Evolutionary conservation across 139 green algal genomes (phyloP).

Genomic region (Chlorella vulgaris): DNA sequence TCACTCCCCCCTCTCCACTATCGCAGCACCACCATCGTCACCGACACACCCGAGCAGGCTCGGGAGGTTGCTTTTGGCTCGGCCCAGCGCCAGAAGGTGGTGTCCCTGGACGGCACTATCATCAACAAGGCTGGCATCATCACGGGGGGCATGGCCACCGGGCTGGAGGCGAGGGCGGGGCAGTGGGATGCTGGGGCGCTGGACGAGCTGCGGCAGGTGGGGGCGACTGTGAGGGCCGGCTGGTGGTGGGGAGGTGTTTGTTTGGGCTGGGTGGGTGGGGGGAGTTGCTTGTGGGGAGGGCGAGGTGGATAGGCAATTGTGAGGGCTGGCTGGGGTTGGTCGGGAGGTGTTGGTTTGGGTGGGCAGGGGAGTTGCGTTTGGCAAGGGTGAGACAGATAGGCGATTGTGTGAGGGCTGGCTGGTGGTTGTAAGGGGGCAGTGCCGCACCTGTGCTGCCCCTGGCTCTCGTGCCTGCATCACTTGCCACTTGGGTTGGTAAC

Average conservation of each 20-base stretch:
- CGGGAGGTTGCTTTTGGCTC: conserved; percentile 69
- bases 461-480: too few species aligned
- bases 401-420: too few species aligned
- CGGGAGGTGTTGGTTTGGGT: too few species aligned
- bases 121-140: conserved; percentile 86
- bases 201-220: conserved; percentile 56
- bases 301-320: too few species aligned
- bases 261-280: not conserved
- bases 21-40: conserved; percentile 90
- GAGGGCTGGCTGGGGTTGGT: too few species aligned
- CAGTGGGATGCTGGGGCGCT: conserved; percentile 77
- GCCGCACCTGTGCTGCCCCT: too few species aligned
- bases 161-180: conserved; percentile 54
- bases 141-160: conserved; percentile 68
- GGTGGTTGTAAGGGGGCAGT: too few species aligned
- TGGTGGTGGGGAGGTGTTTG: not conserved
- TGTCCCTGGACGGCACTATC: conserved; percentile 87
- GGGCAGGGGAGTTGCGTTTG: too few species aligned
- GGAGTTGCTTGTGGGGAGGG: too few species aligned
- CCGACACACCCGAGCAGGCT: conserved; percentile 84
- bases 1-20: conserved; percentile 25
- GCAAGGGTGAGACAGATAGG: too few species aligned
- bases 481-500: too few species aligned
- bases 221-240: not conserved
- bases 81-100: conserved; percentile 72